Evolutionary conservation across 352 stramenopile genomes (phyloP), one percentile per base, ranked within the genome.

Genomic region (Phytophthora pistaciae): DNA sequence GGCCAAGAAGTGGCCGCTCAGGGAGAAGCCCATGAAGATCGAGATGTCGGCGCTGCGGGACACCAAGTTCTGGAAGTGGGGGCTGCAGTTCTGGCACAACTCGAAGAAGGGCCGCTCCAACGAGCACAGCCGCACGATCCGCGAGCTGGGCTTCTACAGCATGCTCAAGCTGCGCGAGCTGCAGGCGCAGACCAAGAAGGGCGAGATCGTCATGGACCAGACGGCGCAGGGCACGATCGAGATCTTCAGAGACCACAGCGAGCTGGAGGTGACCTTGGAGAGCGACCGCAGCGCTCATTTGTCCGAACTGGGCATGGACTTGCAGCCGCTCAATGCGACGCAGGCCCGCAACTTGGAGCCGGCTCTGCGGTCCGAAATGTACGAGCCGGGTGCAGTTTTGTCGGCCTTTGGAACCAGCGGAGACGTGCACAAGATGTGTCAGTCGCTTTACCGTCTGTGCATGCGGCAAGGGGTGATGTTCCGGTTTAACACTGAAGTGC

Each of bases 391-490:
- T 11, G 90, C 88, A 0, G 76, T 96, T 50, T 85, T 95, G 48
- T 95, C 87, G 25, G 83, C 88, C 3, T 94, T 92, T 56, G 90
- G 88, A 18, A 95, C 90, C 11, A 96, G 90, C 74, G 90, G 90
- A 54, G 90, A 96, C 67, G 88, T 96, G 56, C 87, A 96, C 79
- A 96, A 96, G 78, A 94, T 94, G 82, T 96, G 90, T 64, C 75
- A 92, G 62, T 91, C 88, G 50, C 83, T 96, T 18, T 92, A 93
- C 69, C 73, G 80, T 10, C 74, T 95, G 20, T 96, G 87, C 58
- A 83, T 92, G 72, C 85, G 87, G 5, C 82, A 95, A 60, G 90
- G 90, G 27, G 90, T 96, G 55, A 95, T 96, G 90, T 96, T 96
- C 75, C 90, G 88, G 53, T 94, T 96, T 57, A 92, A 93, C 56